A percentile compares a stretch with the other conserved stretches of the same genome.
Evolutionary conservation across 768 basidiomycete species (phyloP).

Genomic region (Cystobasidium onofrii): DNA sequence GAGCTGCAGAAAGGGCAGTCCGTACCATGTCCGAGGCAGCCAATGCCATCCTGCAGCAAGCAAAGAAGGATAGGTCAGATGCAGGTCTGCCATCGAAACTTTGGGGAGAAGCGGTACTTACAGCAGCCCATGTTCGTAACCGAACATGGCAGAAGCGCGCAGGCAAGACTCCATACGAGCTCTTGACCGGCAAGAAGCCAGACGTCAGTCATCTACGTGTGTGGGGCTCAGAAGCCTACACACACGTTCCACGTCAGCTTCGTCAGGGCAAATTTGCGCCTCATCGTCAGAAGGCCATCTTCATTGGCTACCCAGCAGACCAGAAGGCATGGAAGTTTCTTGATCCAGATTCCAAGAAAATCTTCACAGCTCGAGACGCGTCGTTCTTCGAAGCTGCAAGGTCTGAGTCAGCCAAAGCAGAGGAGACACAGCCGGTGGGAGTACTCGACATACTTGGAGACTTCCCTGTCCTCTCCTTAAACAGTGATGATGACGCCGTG

Average conservation of each 20-base stretch:
- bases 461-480: neutral
- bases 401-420: neutral
- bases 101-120: constrained; percentile 1
- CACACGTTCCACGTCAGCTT: neutral
- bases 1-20: neutral
- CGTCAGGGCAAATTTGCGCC: neutral
- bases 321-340: neutral
- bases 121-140: neutral
- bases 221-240: neutral
- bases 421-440: neutral
- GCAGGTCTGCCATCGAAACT: neutral
- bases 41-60: neutral
- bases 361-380: neutral
- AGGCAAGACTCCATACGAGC: neutral
- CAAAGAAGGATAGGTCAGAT: neutral
- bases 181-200: neutral
- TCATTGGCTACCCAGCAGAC: neutral
- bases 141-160: neutral
- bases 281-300: neutral
- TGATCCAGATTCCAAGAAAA: neutral
- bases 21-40: neutral
- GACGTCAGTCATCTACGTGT: neutral
- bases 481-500: neutral
- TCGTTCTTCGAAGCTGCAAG: neutral
- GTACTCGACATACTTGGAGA: neutral